Conservation (phyloP, 257 asterid species). For the Mentha longifolia region DNA sequence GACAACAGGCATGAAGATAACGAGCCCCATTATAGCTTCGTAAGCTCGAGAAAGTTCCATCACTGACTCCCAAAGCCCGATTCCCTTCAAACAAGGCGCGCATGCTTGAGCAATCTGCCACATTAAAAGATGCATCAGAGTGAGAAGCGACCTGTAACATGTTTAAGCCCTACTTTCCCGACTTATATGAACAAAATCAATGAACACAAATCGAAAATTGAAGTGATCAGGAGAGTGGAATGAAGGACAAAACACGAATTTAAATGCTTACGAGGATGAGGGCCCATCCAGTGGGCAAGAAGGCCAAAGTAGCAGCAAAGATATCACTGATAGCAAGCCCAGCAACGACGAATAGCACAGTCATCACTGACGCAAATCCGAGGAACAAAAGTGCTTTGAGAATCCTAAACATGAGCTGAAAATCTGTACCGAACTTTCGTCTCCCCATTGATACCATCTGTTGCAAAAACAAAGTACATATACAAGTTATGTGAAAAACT, state of each 20-base stretch:
- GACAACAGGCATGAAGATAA: constrained; percentile 34
- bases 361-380: constrained; percentile 34
- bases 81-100: constrained; percentile 26
- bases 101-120: constrained; percentile 40
- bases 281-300: constrained; percentile 39
- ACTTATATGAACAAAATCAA: neutral
- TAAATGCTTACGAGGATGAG: constrained; percentile 29
- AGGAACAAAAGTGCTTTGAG: constrained; percentile 36
- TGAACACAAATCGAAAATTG: neutral
- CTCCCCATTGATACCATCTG: constrained; percentile 40
- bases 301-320: constrained; percentile 37
- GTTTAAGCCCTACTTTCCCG: neutral
- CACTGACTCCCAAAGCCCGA: constrained; percentile 35
- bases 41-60: constrained; percentile 36
- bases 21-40: constrained; percentile 38
- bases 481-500: neutral
- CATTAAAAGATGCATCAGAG: neutral
- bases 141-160: neutral
- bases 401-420: constrained; percentile 40
- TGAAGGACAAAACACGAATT: neutral
- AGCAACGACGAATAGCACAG: constrained; percentile 32
- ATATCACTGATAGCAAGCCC: constrained; percentile 31
- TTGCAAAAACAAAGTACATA: neutral
- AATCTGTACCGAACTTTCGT: constrained; percentile 34
- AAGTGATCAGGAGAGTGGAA: neutral